Evolutionary conservation across 495 filamentous ascomycete genomes (phyloP), one percentile per base, ranked within the genome.

Genomic region (Amorphotheca resinae): DNA sequence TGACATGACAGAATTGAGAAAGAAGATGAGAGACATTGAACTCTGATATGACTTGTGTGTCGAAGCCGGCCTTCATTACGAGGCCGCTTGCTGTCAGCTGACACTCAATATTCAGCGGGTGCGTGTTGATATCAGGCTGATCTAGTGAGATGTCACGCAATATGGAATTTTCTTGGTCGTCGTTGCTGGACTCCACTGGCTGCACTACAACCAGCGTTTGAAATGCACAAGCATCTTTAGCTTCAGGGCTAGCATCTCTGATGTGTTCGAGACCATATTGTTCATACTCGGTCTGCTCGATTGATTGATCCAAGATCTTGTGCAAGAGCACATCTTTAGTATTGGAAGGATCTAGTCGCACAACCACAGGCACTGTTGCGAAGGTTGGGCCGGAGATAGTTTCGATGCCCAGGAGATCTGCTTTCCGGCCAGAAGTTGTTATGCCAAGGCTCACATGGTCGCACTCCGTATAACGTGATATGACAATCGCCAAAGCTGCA

Each of bases 251-350:
- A 21, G 32, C 25, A n/a, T 22, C 6, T 4, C 3, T 9, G 46
- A 86, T 86, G 41, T 80, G 69, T 54, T 82, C 76, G 56, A 86
- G 65, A 6, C 81, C 81, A 54, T 74, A 67, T 37, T 82, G 77
- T 56, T 86, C 74, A 53, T 77, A 75, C 0, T 72, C 66, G 5
- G 75, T 72, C 1, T 67, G 65, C 0, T 60, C 59, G 17, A 75
- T 54, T 16, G 70, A 64, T 9, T 67, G 57, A 22, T 72, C 61
- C 37, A 80, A 74, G 1, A 86, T 60, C 0, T 76, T 61, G 1
- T 66, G 69, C 7, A 57, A 52, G 7, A 77, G 59, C 5, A 67
- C 61, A 8, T 65, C 66, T 22, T 70, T 68, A 4, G 76, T 64
- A 7, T 75, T 74, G 5, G 61, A 67, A 3, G 80, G 62, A 0